Evolutionary conservation across 1,284 basidiomycete genomes (phyloP).

Genomic region (Puccinia horiana): DNA sequence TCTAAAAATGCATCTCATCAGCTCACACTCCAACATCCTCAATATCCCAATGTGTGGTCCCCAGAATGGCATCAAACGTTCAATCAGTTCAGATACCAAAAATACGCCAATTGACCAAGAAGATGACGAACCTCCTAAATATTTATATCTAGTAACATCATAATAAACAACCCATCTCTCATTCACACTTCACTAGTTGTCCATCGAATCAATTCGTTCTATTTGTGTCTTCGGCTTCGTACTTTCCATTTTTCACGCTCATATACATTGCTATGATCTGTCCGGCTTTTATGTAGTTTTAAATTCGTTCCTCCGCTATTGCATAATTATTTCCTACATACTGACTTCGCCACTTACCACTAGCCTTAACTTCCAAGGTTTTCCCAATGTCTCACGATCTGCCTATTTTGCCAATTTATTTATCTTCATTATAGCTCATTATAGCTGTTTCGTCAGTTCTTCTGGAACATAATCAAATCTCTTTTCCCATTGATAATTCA

Average conservation of each 20-base stretch:
- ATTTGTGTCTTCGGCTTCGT: not conserved
- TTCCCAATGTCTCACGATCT: too few relatives aligned
- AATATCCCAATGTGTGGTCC: conserved; percentile 21
- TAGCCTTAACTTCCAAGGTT: too few relatives aligned
- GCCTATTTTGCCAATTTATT: too few relatives aligned
- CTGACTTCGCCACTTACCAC: not conserved
- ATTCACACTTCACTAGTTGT: not conserved
- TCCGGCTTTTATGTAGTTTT: not conserved
- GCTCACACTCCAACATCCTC: not conserved
- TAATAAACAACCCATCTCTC: not conserved
- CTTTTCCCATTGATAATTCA: too few relatives aligned
- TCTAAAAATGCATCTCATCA: not conserved
- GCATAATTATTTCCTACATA: not conserved
- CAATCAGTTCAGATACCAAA: conserved; percentile 33
- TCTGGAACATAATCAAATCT: too few relatives aligned
- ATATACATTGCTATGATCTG: not conserved
- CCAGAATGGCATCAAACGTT: conserved; percentile 38
- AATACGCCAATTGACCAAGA: not conserved
- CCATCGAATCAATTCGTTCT: not conserved
- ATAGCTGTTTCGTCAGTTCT: too few relatives aligned
- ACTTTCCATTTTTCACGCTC: not conserved
- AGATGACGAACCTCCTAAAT: too few relatives aligned
- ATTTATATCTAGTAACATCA: not conserved
- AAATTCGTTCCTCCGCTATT: not conserved
- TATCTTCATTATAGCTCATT: too few relatives aligned